These are phyloP conservation scores for Podaxis carcinomalis DNA, from an alignment of 768 basidiomycete species.

Conservation along the genomic window DNA sequence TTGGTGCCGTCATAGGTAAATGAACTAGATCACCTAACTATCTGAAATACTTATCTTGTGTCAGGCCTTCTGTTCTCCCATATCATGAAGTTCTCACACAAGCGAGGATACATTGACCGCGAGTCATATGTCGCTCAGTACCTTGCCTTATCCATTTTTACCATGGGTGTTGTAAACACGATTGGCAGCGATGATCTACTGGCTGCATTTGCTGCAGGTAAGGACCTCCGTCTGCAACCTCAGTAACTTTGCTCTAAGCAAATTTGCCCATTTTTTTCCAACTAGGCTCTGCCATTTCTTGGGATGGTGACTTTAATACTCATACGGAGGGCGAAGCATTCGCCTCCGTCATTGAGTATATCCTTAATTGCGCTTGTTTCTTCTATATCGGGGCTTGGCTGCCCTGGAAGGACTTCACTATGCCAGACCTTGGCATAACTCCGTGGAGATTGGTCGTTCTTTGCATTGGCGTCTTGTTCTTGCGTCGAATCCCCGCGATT, in stretches of 20 bases:
- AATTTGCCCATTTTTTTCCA: constrained; percentile 13
- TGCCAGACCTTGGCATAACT: constrained; percentile 51
- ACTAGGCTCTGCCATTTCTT: constrained; percentile 81
- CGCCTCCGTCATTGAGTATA: constrained; percentile 85
- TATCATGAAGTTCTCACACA: constrained; percentile 53
- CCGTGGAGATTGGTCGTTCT: constrained; percentile 73
- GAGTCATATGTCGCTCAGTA: constrained; percentile 85
- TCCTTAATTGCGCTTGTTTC: constrained; percentile 79
- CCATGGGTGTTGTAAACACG: constrained; percentile 66
- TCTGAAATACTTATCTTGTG: background rate
- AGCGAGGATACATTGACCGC: constrained; percentile 25
- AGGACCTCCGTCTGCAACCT: background rate
- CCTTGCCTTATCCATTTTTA: constrained; percentile 62
- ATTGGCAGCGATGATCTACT: constrained; percentile 82
- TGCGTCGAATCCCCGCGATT: constrained; percentile 81
- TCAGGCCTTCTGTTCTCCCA: constrained; percentile 58
- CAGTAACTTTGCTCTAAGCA: background rate
- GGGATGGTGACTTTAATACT: constrained; percentile 81
- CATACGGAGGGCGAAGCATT: constrained; percentile 85
- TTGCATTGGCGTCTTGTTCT: constrained; percentile 58
- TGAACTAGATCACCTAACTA: background rate
- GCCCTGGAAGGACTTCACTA: constrained; percentile 57
- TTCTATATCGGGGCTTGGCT: constrained; percentile 89
- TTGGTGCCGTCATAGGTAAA: constrained; percentile 57
- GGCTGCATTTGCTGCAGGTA: constrained; percentile 78